Conservation (phyloP, 163 green algal species). For the Chlamydomonas reinhardtii region DNA sequence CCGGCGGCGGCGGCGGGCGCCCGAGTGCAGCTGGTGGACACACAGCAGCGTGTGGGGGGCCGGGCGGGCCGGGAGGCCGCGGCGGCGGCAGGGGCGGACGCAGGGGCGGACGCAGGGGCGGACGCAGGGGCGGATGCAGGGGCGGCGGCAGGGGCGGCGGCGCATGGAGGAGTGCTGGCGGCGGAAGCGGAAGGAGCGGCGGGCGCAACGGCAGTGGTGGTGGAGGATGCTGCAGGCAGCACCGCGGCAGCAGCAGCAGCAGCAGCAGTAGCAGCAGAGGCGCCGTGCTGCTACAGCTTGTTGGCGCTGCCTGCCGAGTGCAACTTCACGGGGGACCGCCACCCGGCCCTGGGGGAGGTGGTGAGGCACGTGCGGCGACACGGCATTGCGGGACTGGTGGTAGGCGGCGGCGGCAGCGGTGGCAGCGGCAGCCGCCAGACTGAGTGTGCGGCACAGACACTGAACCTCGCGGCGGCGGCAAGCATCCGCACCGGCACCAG, state of each 20-base stretch:
- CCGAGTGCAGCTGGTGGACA: slow-evolving; percentile 32
- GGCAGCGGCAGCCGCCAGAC: not conserved
- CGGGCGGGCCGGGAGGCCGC: too few relatives aligned
- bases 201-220: too few relatives aligned
- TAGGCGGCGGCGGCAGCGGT: slow-evolving; percentile 7
- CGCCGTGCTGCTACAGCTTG: slow-evolving; percentile 54
- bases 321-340: slow-evolving; percentile 80
- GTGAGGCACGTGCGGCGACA: slow-evolving; percentile 54
- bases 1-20: slow-evolving; percentile 61
- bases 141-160: not conserved
- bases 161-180: too few relatives aligned
- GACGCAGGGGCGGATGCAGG: too few relatives aligned
- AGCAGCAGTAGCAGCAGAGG: too few relatives aligned
- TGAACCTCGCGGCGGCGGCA: not conserved
- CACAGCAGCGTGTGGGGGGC: not conserved
- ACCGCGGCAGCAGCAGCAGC: too few relatives aligned
- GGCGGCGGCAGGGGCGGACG: not conserved
- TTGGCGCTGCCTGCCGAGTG: slow-evolving; percentile 82
- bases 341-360: not conserved
- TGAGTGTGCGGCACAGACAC: too few relatives aligned
- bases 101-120: too few relatives aligned
- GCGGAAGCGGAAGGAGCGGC: too few relatives aligned
- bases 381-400: not conserved
- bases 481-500: slow-evolving; percentile 3
- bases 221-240: too few relatives aligned